Evolutionary conservation across 2,329 filamentous ascomycete species (phyloP), one percentile per base, ranked within the genome.

Genomic region (Lecanicillium sp.): DNA sequence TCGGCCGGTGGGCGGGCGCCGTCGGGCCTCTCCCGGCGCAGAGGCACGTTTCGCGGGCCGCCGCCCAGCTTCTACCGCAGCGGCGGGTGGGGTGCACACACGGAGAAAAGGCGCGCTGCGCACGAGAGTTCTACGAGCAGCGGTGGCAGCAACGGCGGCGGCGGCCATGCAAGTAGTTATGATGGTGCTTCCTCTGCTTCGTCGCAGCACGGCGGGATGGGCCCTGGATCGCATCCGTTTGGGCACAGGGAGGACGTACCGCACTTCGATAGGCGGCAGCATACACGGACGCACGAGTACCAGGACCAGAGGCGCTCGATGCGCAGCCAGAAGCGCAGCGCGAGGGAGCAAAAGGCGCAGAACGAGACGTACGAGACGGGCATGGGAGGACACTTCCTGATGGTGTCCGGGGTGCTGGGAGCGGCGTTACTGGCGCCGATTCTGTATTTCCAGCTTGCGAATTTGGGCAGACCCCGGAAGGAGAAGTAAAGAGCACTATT

Each of bases 1-100:
- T 64, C 79, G 0, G 81, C 81, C 3, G 87, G 87, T 37, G 79
- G 82, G 1, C 77, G 92, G 1, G 80, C 89, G 0, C 79, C 92
- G 1, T 87, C 79, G 1, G 92, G 92, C 1, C 67, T 98, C 22
- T 88, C 81, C 56, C 76, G 82, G 29, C 76, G 90, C 17, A 72
- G 87, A 3, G 77, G 79, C 3, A 72, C 81, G 4, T 96, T 94
- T 60, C 77, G 76, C 15, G 90, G 90, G 0, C 90, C 92, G 4
- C 89, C 92, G 36, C 89, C 90, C 0, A 86, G 79, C 46, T 97
- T 96, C 65, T 96, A 87, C 61, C 74, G 81, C 14, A 80, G 74
- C 44, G 88, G 87, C 4, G 87, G 84, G 3, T 94, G 87, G 74
- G 86, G 85, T 34, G 58, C 65, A 3, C 76, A 85, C 42, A 56